Base-by-base conservation (phyloP, 208 protist species). In the Trichomonas vaginalis region DNA sequence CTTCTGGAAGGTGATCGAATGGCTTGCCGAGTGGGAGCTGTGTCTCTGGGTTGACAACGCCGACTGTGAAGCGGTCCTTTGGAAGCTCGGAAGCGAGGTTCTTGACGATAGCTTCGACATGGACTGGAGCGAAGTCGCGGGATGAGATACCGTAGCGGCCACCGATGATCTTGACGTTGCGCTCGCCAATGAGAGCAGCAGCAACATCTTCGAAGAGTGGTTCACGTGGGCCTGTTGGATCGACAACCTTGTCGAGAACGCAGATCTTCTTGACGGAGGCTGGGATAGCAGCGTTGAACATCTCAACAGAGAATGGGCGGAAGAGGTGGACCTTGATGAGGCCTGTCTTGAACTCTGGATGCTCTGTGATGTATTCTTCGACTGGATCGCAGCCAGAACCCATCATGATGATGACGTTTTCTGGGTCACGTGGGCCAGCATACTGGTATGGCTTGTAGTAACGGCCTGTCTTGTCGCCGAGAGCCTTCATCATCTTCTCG, bases 111-210 rank as follows among this genome's bases (percentile, higher is more conserved):
- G 79, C 37, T n/a, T n/a, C n/a, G n/a, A n/a, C n/a, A n/a, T n/a
- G n/a, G n/a, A n/a, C 10, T 45, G 97, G 96, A 17, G 95, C 98
- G 95, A 98, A 98, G n/a, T 98, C 97, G 96, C 98, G 98, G 35
- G 82, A 96, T 45, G 95, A 97, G 35, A 98, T 96, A 79, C 97
- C 97, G 80, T 97, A 98, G n/a, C 95, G 70, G 45, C 97, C 97
- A 92, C 97, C 97, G 40, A 98, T 95, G 21, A 98, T 47, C 23
- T 95, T 32, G 15, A 95, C 79, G 86, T 40, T 88, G 27, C 37
- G 79, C 4, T 45, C 42, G 37, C n/a, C n/a, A 14, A 37, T 12
- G 27, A 86, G 37, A 8, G 79, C 1, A 32, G 79, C 37, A 17
- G 35, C 37, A 45, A 86, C 37, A 86, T 86, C 79, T 4, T 37